A percentile compares a stretch with the other conserved stretches of the same genome.
Conservation (phyloP, 768 basidiomycete species). For the Chalciporus sphaerocephalus region DNA sequence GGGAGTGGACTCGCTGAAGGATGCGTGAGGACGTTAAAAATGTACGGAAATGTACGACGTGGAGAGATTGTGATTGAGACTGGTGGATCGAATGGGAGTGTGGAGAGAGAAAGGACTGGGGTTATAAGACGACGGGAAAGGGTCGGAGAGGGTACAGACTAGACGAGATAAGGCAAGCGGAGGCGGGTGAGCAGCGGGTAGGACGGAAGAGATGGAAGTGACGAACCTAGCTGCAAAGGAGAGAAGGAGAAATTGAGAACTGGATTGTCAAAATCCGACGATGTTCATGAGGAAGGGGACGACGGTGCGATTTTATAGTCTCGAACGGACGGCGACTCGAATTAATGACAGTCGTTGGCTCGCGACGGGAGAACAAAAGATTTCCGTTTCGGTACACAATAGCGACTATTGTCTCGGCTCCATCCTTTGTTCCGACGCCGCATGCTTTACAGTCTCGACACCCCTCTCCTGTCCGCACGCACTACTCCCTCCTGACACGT, state of each 20-base stretch:
- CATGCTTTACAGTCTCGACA: conserved; percentile 20
- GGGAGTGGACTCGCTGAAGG: conserved; percentile 22
- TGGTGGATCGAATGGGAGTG: conserved; percentile 19
- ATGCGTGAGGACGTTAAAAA: conserved; percentile 25
- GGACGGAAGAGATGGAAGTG: background rate
- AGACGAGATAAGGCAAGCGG: background rate
- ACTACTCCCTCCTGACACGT: conserved; percentile 79
- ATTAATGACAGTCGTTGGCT: too few relatives aligned
- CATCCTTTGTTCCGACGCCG: too few relatives aligned
- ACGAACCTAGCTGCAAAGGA: conserved; percentile 29
- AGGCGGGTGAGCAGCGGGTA: conserved; percentile 11
- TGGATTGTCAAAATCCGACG: conserved; percentile 38
- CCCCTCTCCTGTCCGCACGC: conserved; percentile 49
- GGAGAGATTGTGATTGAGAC: conserved; percentile 29
- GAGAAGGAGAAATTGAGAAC: conserved; percentile 8
- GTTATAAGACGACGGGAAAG: background rate
- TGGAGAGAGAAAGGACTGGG: conserved; percentile 1
- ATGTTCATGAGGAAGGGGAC: background rate
- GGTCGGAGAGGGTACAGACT: conserved; percentile 27
- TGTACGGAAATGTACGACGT: conserved; percentile 10
- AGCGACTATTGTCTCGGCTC: conserved; percentile 23
- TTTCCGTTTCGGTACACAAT: conserved; percentile 31
- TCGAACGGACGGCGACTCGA: too few relatives aligned
- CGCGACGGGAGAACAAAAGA: conserved; percentile 36
- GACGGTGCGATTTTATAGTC: conserved; percentile 24